Percentiles rank a stretch among this genome's conserved stretches.
Conservation (phyloP, 148 eudicot genomes). For the Persicaria maculosa region DNA sequence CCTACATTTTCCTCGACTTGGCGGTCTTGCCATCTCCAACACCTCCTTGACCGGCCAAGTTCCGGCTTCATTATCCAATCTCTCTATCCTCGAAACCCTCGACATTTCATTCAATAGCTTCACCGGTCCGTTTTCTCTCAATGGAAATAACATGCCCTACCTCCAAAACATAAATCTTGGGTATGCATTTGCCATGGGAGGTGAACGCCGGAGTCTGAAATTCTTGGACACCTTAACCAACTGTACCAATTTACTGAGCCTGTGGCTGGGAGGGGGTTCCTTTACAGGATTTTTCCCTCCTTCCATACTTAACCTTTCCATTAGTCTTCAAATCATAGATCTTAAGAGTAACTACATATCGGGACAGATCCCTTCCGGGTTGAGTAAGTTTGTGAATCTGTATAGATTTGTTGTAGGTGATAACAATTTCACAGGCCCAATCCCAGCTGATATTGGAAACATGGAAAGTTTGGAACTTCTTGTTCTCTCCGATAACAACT, state of each 20-base stretch:
- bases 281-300: constrained; percentile 24
- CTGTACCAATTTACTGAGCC: not conserved
- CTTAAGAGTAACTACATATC: constrained; percentile 5
- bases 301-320: constrained; percentile 22
- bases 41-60: not conserved
- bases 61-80: not conserved
- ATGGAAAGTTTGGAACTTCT: not conserved
- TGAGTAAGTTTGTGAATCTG: constrained; percentile 18
- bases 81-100: not conserved
- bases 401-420: not conserved
- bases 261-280: constrained; percentile 13
- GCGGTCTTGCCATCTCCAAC: not conserved
- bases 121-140: not conserved
- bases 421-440: constrained; percentile 19
- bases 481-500: constrained; percentile 10
- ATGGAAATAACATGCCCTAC: too few species aligned
- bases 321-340: not conserved
- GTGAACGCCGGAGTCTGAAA: too few species aligned
- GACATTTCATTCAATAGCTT: not conserved
- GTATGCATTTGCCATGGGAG: too few species aligned
- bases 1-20: constrained; percentile 9
- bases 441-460: constrained; percentile 23
- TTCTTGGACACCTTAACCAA: too few species aligned
- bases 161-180: too few species aligned
- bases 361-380: constrained; percentile 22